Conservation (phyloP, 192 early-diverging fungal species). For the Rhizophagus clarus region DNA sequence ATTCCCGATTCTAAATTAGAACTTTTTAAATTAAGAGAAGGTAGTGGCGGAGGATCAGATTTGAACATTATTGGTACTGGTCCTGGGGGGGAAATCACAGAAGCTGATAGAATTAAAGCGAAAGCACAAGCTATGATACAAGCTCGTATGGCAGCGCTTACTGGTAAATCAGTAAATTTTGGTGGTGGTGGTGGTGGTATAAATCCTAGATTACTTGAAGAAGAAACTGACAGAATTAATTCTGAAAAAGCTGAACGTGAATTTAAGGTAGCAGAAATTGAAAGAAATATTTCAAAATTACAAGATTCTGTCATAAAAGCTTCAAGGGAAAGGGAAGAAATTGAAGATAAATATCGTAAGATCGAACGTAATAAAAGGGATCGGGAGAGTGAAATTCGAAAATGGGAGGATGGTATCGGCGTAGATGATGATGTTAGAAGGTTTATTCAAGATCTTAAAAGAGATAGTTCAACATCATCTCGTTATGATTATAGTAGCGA, state of each 20-base stretch:
- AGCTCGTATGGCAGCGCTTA: slow-evolving; percentile 52
- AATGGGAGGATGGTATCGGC: slow-evolving; percentile 52
- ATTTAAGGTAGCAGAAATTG: slow-evolving; percentile 43
- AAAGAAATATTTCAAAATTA: slow-evolving; percentile 45
- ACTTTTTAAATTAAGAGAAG: slow-evolving; percentile 40
- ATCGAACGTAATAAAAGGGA: slow-evolving; percentile 20
- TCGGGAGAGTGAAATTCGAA: slow-evolving; percentile 35
- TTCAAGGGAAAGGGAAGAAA: slow-evolving; percentile 40
- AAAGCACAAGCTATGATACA: slow-evolving; percentile 56
- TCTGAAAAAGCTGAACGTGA: slow-evolving; percentile 48
- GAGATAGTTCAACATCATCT: background rate
- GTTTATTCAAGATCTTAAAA: slow-evolving; percentile 50
- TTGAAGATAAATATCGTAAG: slow-evolving; percentile 35
- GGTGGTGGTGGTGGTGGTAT: slow-evolving; percentile 29
- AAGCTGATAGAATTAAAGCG: slow-evolving; percentile 54
- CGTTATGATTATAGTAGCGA: background rate
- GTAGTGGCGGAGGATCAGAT: slow-evolving; percentile 12
- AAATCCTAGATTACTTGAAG: slow-evolving; percentile 39
- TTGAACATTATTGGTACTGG: slow-evolving; percentile 52
- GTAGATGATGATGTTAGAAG: slow-evolving; percentile 43
- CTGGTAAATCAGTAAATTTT: slow-evolving; percentile 44
- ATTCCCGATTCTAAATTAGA: slow-evolving; percentile 48
- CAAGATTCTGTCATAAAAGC: slow-evolving; percentile 41
- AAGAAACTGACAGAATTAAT: slow-evolving; percentile 43
- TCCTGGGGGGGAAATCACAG: slow-evolving; percentile 53